Evolutionary conservation across 2,329 filamentous ascomycete genomes (phyloP).

Genomic region (Zalaria obscura): DNA sequence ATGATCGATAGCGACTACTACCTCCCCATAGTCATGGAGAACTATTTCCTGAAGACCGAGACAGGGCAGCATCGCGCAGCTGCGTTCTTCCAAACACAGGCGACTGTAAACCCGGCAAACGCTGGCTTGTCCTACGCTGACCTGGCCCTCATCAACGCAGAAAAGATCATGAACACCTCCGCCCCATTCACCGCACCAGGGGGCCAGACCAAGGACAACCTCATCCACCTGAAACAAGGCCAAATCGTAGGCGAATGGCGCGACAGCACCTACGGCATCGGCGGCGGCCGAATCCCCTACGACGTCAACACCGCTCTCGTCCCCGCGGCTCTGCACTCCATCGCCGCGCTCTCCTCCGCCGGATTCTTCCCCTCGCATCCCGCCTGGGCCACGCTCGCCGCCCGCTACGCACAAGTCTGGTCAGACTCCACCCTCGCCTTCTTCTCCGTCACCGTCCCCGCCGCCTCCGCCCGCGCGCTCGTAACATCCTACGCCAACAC

Average conservation of each 20-base stretch:
- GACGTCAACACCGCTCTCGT: slow-evolving; percentile 51
- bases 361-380: slow-evolving; percentile 37
- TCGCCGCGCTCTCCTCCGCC: slow-evolving; percentile 35
- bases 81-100: slow-evolving; percentile 26
- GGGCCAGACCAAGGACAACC: slow-evolving; percentile 36
- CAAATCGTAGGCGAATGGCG: slow-evolving; percentile 49
- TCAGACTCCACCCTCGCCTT: slow-evolving; percentile 45
- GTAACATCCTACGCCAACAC: slow-evolving; percentile 33
- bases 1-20: slow-evolving; percentile 49
- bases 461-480: slow-evolving; percentile 28
- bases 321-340: slow-evolving; percentile 45
- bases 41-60: slow-evolving; percentile 40
- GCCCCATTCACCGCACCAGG: slow-evolving; percentile 31
- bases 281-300: slow-evolving; percentile 48
- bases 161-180: slow-evolving; percentile 44
- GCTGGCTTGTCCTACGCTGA: slow-evolving; percentile 38
- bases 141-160: slow-evolving; percentile 37
- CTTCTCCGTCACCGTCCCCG: slow-evolving; percentile 36
- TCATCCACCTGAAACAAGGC: slow-evolving; percentile 42
- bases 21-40: slow-evolving; percentile 42
- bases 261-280: slow-evolving; percentile 46
- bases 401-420: slow-evolving; percentile 43
- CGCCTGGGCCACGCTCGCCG: slow-evolving; percentile 32
- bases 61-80: slow-evolving; percentile 24
- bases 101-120: slow-evolving; percentile 37